Conservation (phyloP, 2,329 filamentous ascomycete species). For the Xylariaceae sp. region DNA sequence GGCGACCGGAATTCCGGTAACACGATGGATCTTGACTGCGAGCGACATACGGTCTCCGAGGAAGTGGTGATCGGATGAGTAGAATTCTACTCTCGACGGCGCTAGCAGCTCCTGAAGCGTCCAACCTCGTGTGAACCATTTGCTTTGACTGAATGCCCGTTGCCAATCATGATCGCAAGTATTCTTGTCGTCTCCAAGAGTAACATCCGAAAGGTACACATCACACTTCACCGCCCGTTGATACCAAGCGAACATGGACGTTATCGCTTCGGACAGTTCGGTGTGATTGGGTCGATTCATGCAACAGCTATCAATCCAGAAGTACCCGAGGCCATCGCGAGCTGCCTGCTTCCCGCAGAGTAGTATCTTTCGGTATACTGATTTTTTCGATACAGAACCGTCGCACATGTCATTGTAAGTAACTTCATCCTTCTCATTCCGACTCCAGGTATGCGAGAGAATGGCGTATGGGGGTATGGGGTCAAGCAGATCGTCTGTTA, state of each 20-base stretch:
- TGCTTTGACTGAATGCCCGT: background rate
- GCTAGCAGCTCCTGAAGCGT: no score
- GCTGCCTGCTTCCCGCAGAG: background rate
- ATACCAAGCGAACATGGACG: constrained; percentile 2
- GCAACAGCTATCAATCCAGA: no score
- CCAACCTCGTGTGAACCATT: no score
- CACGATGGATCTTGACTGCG: background rate
- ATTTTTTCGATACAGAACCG: background rate
- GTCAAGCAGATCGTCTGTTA: background rate
- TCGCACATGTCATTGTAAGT: background rate
- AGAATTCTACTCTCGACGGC: background rate
- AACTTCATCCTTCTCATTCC: background rate
- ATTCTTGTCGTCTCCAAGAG: background rate
- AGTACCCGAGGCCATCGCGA: background rate
- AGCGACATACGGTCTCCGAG: background rate
- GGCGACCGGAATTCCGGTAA: background rate
- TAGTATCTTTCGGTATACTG: no score
- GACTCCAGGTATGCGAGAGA: background rate
- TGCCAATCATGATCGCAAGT: background rate
- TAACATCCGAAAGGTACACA: background rate
- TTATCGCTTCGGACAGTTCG: no score
- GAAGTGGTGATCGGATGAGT: background rate
- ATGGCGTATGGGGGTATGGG: constrained; percentile 1
- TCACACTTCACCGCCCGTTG: background rate
- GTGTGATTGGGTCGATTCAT: background rate